A percentile compares a stretch with the other conserved stretches of the same genome.
phyloP scores from a whole-genome alignment of 2,329 filamentous ascomycete genomes.

The Colletotrichum sp. region DNA sequence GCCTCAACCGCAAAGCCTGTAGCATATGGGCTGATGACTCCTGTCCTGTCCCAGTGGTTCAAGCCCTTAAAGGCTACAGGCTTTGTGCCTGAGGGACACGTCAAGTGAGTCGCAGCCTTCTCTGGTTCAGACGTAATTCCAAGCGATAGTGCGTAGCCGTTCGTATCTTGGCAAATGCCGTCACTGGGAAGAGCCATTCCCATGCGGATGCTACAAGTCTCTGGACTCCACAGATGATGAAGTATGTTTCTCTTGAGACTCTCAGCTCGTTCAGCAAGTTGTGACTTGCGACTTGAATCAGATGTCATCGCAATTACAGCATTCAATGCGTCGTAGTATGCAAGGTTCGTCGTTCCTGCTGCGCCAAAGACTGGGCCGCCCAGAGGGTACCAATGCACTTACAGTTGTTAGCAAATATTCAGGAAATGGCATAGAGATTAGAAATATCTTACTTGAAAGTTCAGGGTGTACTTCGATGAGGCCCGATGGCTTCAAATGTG shows the following conservation, averaged over 20 bases:
- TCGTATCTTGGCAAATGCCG: neutral
- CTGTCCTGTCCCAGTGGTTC: neutral
- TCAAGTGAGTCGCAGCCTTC: neutral
- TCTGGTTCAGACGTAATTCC: neutral
- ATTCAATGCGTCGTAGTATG: conserved; percentile 10
- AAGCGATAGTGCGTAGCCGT: conserved; percentile 3
- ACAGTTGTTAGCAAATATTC: neutral
- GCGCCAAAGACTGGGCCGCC: conserved; percentile 2
- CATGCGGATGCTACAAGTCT: neutral
- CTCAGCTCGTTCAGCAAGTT: neutral
- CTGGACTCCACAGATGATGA: neutral
- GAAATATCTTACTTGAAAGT: neutral
- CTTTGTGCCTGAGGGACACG: neutral
- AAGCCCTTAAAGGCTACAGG: neutral
- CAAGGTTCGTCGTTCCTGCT: neutral
- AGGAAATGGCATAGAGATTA: neutral
- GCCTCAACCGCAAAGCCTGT: conserved; percentile 13
- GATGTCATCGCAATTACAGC: neutral
- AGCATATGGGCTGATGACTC: conserved; percentile 1
- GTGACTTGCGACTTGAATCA: neutral
- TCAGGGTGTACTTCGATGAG: conserved; percentile 3
- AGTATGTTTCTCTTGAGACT: neutral
- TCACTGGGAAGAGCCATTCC: neutral
- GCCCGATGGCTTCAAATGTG: neutral
- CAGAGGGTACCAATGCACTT: conserved; percentile 13